Percentiles rank a stretch among this genome's conserved stretches.
These are phyloP conservation scores for Canavalia ensiformis DNA, from an alignment of 306 rosid genomes.

Conservation along the genomic window DNA sequence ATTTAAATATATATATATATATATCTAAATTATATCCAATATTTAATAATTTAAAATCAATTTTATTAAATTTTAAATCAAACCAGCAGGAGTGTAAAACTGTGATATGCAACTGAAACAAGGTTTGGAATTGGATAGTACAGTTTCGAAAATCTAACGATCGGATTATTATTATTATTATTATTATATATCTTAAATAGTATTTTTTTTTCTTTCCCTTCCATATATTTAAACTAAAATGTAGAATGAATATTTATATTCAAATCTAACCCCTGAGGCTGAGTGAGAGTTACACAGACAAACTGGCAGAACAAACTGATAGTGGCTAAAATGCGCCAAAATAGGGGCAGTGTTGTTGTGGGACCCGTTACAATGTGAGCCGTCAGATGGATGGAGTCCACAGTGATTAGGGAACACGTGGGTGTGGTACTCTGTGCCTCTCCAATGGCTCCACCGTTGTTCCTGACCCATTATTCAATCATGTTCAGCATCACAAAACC, in stretches of 20 bases:
- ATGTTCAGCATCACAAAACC: neutral
- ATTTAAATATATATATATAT: too few relatives aligned
- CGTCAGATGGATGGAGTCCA: slow-evolving; percentile 44
- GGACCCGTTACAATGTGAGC: slow-evolving; percentile 46
- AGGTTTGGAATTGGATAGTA: slow-evolving; percentile 22
- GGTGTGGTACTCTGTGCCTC: slow-evolving; percentile 50
- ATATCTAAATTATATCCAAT: too few relatives aligned
- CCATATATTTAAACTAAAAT: too few relatives aligned
- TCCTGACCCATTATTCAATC: slow-evolving; percentile 25
- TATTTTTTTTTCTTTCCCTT: too few relatives aligned
- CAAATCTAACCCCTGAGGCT: neutral
- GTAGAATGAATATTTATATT: too few relatives aligned
- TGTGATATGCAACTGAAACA: slow-evolving; percentile 34
- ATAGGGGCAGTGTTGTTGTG: slow-evolving; percentile 30
- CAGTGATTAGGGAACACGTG: slow-evolving; percentile 44
- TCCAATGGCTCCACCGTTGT: slow-evolving; percentile 18
- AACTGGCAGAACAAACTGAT: slow-evolving; percentile 6
- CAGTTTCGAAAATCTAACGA: slow-evolving; percentile 35
- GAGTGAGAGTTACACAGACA: neutral
- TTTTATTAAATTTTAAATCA: too few relatives aligned
- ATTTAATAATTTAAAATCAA: too few relatives aligned
- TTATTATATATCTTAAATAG: too few relatives aligned
- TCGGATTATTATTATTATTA: too few relatives aligned
- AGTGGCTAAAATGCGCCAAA: slow-evolving; percentile 40
- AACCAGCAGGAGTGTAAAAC: neutral